Percentiles rank a stretch among this genome's conserved stretches.
Evolutionary conservation across 169 alveolate genomes (phyloP).

Genomic region (Fabrea salina): DNA sequence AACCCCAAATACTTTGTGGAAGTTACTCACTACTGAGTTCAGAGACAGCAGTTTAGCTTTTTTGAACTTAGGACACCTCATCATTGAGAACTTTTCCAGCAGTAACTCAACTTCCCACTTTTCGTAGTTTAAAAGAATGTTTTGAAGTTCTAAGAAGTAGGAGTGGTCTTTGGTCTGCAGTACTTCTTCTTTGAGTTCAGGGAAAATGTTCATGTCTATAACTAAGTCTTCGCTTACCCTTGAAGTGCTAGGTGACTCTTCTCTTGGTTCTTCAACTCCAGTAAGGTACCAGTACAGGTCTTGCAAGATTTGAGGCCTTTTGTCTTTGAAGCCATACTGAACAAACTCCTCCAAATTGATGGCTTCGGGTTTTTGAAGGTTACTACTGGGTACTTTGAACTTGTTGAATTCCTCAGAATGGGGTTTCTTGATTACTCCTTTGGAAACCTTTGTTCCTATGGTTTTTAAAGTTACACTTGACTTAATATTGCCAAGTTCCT

Average conservation of each 20-base stretch:
- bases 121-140: not conserved
- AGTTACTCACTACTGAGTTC: not conserved
- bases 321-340: not conserved
- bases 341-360: constrained; percentile 6
- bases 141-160: constrained; percentile 22
- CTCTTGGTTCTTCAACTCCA: not conserved
- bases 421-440: not conserved
- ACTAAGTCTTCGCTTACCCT: constrained; percentile 12
- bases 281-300: not conserved
- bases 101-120: not conserved
- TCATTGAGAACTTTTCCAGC: constrained; percentile 8
- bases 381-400: not conserved
- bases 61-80: not conserved
- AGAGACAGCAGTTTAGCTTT: not conserved
- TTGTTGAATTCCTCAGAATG: not conserved
- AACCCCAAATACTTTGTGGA: constrained; percentile 11
- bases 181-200: not conserved
- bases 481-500: too few species aligned
- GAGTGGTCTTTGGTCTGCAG: not conserved
- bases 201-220: not conserved
- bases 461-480: not conserved
- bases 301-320: constrained; percentile 13
- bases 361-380: constrained; percentile 21
- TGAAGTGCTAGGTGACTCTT: not conserved
- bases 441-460: not conserved